Conservation (phyloP, 1,284 basidiomycete species). For the Trichosporon sp. region DNA sequence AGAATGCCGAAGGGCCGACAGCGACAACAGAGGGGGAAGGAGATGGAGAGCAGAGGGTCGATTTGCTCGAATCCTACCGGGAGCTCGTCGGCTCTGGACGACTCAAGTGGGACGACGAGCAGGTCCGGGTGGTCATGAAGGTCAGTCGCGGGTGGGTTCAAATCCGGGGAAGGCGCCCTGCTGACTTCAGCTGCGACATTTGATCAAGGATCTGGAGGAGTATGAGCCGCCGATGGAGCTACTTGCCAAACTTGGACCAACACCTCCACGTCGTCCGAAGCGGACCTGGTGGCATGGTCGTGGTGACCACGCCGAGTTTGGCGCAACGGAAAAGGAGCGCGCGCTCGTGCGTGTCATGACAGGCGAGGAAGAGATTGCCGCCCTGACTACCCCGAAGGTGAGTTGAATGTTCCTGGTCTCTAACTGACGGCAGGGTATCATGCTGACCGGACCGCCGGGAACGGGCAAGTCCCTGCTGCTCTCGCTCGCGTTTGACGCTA, state of each 20-base stretch:
- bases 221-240: conserved; percentile 55
- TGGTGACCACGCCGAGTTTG: conserved; percentile 16
- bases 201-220: conserved; percentile 44
- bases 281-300: conserved; percentile 17
- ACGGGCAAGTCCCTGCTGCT: conserved; percentile 66
- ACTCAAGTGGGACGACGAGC: conserved; percentile 67
- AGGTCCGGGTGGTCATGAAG: conserved; percentile 67
- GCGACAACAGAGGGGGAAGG: background rate
- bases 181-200: conserved; percentile 47
- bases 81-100: conserved; percentile 61
- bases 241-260: conserved; percentile 45
- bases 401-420: conserved; percentile 9
- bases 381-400: conserved; percentile 65
- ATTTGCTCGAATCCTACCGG: conserved; percentile 62
- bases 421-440: conserved; percentile 52
- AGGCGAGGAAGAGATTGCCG: conserved; percentile 65
- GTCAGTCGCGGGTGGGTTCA: conserved; percentile 51
- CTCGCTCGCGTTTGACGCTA: conserved; percentile 66
- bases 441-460: conserved; percentile 62
- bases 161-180: no score
- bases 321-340: conserved; percentile 32
- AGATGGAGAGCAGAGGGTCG: conserved; percentile 33
- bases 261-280: conserved; percentile 37
- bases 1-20: background rate
- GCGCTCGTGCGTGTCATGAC: conserved; percentile 62